Evolutionary conservation across 495 filamentous ascomycete species (phyloP).

Genomic region (Schizothecium vesticola): DNA sequence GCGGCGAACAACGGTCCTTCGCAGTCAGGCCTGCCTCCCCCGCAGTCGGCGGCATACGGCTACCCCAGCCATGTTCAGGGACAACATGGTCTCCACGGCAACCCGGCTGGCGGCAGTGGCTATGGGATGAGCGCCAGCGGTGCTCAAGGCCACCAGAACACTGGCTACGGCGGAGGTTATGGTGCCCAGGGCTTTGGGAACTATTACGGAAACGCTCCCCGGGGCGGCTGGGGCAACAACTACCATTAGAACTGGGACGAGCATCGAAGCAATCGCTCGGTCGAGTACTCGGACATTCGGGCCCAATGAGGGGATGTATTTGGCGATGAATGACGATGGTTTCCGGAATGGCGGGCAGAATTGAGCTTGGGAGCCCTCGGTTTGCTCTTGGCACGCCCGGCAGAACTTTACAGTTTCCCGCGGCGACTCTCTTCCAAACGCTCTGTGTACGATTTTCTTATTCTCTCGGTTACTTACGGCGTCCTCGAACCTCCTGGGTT

Average conservation of each 20-base stretch:
- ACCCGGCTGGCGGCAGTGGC: conserved; percentile 61
- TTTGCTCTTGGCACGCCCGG: neutral
- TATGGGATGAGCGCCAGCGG: conserved; percentile 65
- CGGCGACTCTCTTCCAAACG: neutral
- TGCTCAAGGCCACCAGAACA: conserved; percentile 58
- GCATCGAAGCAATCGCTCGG: neutral
- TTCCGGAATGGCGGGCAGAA: neutral
- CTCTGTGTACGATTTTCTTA: conserved; percentile 1
- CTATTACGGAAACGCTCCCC: conserved; percentile 49
- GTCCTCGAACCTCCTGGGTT: conserved; percentile 2
- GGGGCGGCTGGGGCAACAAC: conserved; percentile 63
- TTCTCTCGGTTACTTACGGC: conserved; percentile 1
- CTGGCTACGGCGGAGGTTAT: conserved; percentile 52
- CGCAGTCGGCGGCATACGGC: conserved; percentile 62
- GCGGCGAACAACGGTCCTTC: conserved; percentile 68
- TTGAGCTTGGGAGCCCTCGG: neutral
- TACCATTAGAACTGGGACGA: conserved; percentile 44
- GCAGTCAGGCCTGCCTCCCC: conserved; percentile 65
- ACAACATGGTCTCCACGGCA: conserved; percentile 54
- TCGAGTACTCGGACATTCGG: neutral
- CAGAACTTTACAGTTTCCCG: neutral
- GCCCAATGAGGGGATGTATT: neutral
- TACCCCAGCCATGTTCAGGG: conserved; percentile 65
- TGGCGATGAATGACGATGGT: neutral
- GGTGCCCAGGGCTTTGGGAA: conserved; percentile 49